Evolutionary conservation across 805 yeast species (phyloP).

Genomic region (Yarrowia hollandica): DNA sequence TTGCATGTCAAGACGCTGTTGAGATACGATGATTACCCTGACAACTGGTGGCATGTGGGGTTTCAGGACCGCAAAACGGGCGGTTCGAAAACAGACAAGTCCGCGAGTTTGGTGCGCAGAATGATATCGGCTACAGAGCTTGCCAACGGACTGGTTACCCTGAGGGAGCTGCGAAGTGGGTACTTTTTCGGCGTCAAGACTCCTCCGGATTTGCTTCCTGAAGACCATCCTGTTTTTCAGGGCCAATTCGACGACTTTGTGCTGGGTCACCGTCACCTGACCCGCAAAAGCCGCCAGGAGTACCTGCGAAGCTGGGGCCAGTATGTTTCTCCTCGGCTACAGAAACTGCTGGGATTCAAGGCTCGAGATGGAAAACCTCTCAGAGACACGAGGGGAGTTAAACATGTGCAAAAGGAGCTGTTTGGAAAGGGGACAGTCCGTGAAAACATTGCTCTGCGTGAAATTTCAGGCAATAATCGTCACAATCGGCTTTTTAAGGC

Average conservation of each 20-base stretch:
- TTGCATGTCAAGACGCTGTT: neutral
- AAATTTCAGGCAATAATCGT: neutral
- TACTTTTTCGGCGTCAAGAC: conserved; percentile 13
- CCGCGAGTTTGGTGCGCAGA: neutral
- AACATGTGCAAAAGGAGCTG: neutral
- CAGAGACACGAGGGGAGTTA: conserved; percentile 3
- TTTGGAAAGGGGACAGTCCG: neutral
- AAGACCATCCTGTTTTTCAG: conserved; percentile 5
- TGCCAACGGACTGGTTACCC: neutral
- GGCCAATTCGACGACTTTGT: conserved; percentile 14
- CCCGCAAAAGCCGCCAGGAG: neutral
- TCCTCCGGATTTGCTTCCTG: neutral
- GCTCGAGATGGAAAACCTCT: conserved; percentile 13
- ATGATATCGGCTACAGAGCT: conserved; percentile 6
- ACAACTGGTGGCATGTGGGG: conserved; percentile 9
- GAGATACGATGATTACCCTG: conserved; percentile 10
- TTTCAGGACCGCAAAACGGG: neutral
- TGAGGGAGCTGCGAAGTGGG: conserved; percentile 9
- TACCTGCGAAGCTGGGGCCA: conserved; percentile 16
- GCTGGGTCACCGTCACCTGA: conserved; percentile 1
- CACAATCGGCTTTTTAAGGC: neutral
- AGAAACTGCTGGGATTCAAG: conserved; percentile 19
- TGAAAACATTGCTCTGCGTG: conserved; percentile 7
- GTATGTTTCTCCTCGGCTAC: neutral
- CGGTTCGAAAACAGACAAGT: neutral